Evolutionary conservation across 768 basidiomycete species (phyloP).

Genomic region (Gloeophyllum trabeum): DNA sequence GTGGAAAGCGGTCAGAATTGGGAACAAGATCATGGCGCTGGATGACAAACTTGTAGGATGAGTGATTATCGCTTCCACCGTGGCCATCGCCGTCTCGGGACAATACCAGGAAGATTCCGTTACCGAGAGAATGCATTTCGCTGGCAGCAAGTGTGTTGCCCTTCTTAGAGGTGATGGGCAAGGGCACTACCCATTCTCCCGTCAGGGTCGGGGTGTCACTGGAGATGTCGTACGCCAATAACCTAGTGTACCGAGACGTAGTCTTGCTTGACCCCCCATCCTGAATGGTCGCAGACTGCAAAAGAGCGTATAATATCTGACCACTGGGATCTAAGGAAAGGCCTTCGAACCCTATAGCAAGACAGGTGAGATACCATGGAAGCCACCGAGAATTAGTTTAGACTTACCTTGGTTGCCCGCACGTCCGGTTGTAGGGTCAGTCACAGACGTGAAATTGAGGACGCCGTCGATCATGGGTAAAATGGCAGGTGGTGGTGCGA

Average conservation of each 20-base stretch:
- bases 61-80: constrained; percentile 35
- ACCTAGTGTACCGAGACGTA: constrained; percentile 40
- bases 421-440: constrained; percentile 40
- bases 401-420: constrained; percentile 39
- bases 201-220: constrained; percentile 23
- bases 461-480: constrained; percentile 34
- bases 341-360: constrained; percentile 49
- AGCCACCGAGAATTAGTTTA: no score
- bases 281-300: constrained; percentile 54
- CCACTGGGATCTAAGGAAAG: constrained; percentile 39
- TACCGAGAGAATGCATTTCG: constrained; percentile 46
- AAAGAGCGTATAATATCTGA: constrained; percentile 42
- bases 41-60: constrained; percentile 45
- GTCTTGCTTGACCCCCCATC: constrained; percentile 41
- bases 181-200: constrained; percentile 51
- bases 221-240: constrained; percentile 41
- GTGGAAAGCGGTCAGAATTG: not conserved
- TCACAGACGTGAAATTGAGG: constrained; percentile 39
- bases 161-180: constrained; percentile 39
- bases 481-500: constrained; percentile 46
- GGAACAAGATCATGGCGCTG: no score
- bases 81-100: constrained; percentile 51
- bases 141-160: constrained; percentile 40
- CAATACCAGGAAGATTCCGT: constrained; percentile 45
- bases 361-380: not conserved